Evolutionary conservation across 495 filamentous ascomycete species (phyloP).

Genomic region (Penicillium salamii): DNA sequence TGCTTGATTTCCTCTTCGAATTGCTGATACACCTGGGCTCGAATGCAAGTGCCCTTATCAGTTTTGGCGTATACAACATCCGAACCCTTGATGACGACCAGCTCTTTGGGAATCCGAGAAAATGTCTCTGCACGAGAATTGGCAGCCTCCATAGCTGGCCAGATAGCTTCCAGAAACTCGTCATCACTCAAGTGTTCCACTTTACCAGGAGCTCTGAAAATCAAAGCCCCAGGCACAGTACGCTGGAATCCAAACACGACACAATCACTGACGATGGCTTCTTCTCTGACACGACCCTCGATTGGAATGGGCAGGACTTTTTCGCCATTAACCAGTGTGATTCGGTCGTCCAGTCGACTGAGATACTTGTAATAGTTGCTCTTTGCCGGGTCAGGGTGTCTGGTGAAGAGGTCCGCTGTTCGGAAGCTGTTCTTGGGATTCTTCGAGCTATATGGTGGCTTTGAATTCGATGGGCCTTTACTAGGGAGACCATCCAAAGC

Average conservation of each 20-base stretch:
- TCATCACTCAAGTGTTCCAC: constrained; percentile 36
- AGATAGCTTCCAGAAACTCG: constrained; percentile 49
- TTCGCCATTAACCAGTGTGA: constrained; percentile 63
- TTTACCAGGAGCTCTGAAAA: constrained; percentile 44
- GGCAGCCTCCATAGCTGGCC: constrained; percentile 49
- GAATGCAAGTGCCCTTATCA: constrained; percentile 57
- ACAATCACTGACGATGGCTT: constrained; percentile 33
- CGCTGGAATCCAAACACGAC: constrained; percentile 41
- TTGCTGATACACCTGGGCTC: constrained; percentile 49
- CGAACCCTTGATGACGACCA: constrained; percentile 46
- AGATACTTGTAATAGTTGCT: constrained; percentile 58
- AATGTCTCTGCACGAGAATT: constrained; percentile 49
- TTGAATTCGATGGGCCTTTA: constrained; percentile 57
- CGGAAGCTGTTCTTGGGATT: constrained; percentile 44
- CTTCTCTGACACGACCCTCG: constrained; percentile 47
- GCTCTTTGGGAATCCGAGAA: constrained; percentile 50
- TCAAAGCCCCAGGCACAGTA: constrained; percentile 39
- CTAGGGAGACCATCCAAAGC: constrained; percentile 60
- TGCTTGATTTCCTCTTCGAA: constrained; percentile 49
- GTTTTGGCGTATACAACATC: constrained; percentile 47
- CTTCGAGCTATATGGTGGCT: constrained; percentile 54
- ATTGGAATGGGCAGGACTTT: constrained; percentile 66
- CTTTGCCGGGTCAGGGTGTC: constrained; percentile 46
- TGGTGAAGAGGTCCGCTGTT: constrained; percentile 48
- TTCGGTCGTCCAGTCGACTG: constrained; percentile 56